Evolutionary conservation across 768 basidiomycete species (phyloP), one percentile per base, ranked within the genome.

Genomic region (Panellus pusillus): DNA sequence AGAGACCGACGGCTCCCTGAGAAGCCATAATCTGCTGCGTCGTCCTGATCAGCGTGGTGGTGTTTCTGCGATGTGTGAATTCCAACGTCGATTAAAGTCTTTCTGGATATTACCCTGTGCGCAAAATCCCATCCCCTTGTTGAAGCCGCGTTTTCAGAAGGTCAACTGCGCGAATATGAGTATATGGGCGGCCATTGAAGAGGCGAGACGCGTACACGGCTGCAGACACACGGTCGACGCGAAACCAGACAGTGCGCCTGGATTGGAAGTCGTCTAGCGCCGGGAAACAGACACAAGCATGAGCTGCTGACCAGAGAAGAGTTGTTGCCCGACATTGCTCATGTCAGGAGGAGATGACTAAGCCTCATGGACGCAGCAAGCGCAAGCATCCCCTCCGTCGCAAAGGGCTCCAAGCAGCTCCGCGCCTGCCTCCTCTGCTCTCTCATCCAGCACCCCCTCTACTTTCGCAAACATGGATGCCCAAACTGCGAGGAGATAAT

Each of bases 401-500:
- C 79, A 84, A 38, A 84, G 79, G 62, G 55, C 39, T 84, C 85
- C 53, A 90, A 86, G 65, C 79, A 83, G 52, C 82, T 95, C 9
- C 81, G 96, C 50, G 95, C 96, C 17, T 99, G 96, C 66, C 79
- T 98, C 1, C 79, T 98, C 37, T 99, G 97, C 70, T 97, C 94
- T 0, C 82, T 97, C 57, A 83, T 98, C 17, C 93, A 93, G 64
- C 76, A 85, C 0, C 84, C 92, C 0, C 74, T 76, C 37, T 96
- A 98, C 61, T 99, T 98, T 68, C 76, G 87, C 39, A 85, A 82
- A 62, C 72, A 76, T 18, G 97, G 97, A 6, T 99, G 97, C 68
- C 96, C 96, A 40, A 99, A 99, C 69, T 99, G 97, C 66, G 96
- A 98, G 63, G 92, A 96, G 66, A 78, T 95, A 61, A 81, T 98